These are phyloP conservation scores for Aspergillus puulaauensis DNA, from an alignment of 2,329 filamentous ascomycete species.

Conservation along the genomic window DNA sequence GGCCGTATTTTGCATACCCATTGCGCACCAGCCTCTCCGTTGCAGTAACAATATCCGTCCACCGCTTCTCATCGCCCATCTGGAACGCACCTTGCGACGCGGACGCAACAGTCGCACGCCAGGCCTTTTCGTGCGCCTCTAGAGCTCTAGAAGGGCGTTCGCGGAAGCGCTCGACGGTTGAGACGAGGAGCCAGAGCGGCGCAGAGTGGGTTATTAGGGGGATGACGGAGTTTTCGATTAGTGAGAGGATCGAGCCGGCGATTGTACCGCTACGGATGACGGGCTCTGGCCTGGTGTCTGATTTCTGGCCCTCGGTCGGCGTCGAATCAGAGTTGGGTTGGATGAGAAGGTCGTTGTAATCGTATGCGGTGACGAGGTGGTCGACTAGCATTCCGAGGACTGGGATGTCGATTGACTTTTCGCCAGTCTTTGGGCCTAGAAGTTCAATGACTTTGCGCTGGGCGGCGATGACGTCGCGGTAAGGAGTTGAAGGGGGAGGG, in stretches of 20 bases:
- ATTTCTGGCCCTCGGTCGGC: slow-evolving; percentile 6
- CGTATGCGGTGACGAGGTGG: slow-evolving; percentile 60
- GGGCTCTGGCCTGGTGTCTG: slow-evolving; percentile 19
- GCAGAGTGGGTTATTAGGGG: slow-evolving; percentile 81
- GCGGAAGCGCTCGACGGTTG: slow-evolving; percentile 71
- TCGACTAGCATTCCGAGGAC: slow-evolving; percentile 71
- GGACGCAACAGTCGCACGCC: slow-evolving; percentile 65
- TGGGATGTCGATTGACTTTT: slow-evolving; percentile 73
- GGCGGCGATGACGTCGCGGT: slow-evolving; percentile 73
- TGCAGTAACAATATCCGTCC: slow-evolving; percentile 70
- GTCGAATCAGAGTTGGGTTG: slow-evolving; percentile 22
- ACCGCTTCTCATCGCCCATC: slow-evolving; percentile 62
- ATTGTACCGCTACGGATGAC: slow-evolving; percentile 55
- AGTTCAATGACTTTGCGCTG: slow-evolving; percentile 75
- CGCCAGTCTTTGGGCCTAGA: slow-evolving; percentile 63
- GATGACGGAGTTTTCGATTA: slow-evolving; percentile 72
- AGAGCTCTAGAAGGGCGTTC: slow-evolving; percentile 70
- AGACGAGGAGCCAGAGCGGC: slow-evolving; percentile 73
- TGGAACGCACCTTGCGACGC: slow-evolving; percentile 45
- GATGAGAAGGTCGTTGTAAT: slow-evolving; percentile 38
- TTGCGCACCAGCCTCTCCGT: slow-evolving; percentile 76
- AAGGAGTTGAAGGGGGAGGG: slow-evolving; percentile 64
- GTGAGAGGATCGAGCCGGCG: slow-evolving; percentile 56
- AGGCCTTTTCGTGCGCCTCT: slow-evolving; percentile 84
- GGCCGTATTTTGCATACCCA: slow-evolving; percentile 77